These are phyloP conservation scores for Talaromyces piceae DNA, from an alignment of 2,329 filamentous ascomycete species.

Conservation along the genomic window DNA sequence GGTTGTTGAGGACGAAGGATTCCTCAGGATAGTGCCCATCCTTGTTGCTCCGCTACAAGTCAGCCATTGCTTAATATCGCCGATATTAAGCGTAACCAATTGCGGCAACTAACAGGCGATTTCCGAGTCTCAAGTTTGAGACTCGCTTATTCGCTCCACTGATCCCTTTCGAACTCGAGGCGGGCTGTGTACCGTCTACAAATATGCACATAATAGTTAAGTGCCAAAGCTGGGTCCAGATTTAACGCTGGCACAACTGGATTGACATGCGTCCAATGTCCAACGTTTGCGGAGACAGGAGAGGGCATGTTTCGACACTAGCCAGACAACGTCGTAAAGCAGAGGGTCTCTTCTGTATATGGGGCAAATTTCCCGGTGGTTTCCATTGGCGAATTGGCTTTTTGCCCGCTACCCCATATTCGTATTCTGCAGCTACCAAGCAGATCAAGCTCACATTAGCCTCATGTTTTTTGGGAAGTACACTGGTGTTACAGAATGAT, in stretches of 20 bases:
- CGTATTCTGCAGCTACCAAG: not conserved
- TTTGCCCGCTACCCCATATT: not conserved
- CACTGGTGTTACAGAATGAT: not conserved
- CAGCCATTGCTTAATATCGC: not conserved
- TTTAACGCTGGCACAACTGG: not conserved
- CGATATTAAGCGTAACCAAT: not conserved
- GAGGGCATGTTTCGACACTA: not conserved
- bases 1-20: not conserved
- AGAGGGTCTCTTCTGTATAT: not conserved
- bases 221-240: not conserved
- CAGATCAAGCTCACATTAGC: not conserved
- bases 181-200: not conserved
- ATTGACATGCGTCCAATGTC: not conserved
- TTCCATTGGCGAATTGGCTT: not conserved
- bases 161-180: not conserved
- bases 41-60: not conserved
- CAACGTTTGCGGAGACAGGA: not conserved
- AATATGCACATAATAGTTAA: not conserved
- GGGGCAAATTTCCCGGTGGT: not conserved
- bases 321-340: not conserved
- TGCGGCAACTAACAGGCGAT: not conserved
- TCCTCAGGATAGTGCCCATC: not conserved
- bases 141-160: not conserved
- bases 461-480: not conserved
- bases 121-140: not conserved